These are phyloP conservation scores for Exophiala xenobiotica DNA, from an alignment of 2,329 filamentous ascomycete genomes.

Conservation along the genomic window DNA sequence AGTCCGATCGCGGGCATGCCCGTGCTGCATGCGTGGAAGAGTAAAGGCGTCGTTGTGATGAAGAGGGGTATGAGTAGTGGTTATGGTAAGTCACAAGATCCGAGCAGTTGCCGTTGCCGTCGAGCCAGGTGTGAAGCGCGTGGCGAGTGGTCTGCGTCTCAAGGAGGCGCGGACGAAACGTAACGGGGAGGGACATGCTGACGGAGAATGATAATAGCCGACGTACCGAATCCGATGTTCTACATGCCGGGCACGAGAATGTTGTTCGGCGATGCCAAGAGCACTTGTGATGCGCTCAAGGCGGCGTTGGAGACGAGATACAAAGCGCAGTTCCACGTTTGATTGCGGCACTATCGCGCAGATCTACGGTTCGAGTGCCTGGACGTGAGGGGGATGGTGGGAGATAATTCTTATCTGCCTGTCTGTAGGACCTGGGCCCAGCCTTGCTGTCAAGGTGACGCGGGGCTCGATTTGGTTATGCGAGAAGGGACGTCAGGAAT, in stretches of 20 bases:
- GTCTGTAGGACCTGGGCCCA: no score
- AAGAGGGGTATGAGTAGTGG: slow-evolving; percentile 86
- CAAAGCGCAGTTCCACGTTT: slow-evolving; percentile 30
- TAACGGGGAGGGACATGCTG: neutral
- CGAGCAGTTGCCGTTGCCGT: neutral
- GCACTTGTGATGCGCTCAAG: slow-evolving; percentile 65
- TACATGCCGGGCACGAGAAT: slow-evolving; percentile 87
- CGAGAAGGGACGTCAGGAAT: no score
- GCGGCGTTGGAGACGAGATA: slow-evolving; percentile 27
- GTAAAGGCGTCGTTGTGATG: slow-evolving; percentile 90
- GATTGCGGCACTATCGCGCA: neutral
- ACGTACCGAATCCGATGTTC: slow-evolving; percentile 88
- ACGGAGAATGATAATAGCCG: slow-evolving; percentile 53
- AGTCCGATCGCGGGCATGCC: slow-evolving; percentile 90
- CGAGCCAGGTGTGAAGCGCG: no score
- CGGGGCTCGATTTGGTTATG: no score
- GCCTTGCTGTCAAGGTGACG: no score
- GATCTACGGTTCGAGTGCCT: no score
- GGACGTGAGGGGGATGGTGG: no score
- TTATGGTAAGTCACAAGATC: slow-evolving; percentile 61
- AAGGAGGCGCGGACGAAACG: no score
- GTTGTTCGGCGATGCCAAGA: slow-evolving; percentile 88
- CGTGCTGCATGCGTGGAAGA: slow-evolving; percentile 89
- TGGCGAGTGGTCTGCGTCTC: no score
- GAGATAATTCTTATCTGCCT: no score